Percentiles rank a stretch among this genome's conserved stretches.
Conservation (phyloP, 306 rosid species). For the Cicer judaicum region DNA sequence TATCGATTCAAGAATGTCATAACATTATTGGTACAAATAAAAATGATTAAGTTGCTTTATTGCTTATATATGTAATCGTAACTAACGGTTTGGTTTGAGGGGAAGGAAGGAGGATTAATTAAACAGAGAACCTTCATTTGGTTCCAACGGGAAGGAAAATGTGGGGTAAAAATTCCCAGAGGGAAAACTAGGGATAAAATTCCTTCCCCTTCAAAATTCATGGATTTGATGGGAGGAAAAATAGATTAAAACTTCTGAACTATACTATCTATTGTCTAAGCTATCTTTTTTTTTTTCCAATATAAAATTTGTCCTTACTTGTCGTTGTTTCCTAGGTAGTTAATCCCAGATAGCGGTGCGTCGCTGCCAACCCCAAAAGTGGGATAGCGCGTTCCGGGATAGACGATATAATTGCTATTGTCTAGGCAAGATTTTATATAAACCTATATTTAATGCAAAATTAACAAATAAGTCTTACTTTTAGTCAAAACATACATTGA, state of each 20-base stretch:
- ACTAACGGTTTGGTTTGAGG: neutral
- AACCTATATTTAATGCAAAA: no score
- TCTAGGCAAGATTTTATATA: no score
- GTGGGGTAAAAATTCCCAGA: neutral
- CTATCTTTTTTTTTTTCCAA: neutral
- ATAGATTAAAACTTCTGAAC: neutral
- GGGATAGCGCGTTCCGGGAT: no score
- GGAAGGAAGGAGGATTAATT: constrained; percentile 17
- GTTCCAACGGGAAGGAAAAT: neutral
- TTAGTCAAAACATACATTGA: no score
- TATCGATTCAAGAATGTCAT: neutral
- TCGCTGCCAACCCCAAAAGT: no score
- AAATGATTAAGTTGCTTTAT: neutral
- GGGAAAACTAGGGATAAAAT: neutral
- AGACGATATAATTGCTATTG: no score
- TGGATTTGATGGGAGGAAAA: constrained; percentile 7
- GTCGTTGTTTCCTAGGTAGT: neutral
- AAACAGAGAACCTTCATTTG: neutral
- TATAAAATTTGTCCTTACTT: neutral
- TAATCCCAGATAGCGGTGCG: no score
- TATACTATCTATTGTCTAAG: neutral
- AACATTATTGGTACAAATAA: neutral
- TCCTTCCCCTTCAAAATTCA: neutral
- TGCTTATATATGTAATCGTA: neutral
- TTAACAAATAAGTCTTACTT: no score